Evolutionary conservation across 345 rosid genomes (phyloP), one percentile per base, ranked within the genome.

Genomic region (Acer negundo): DNA sequence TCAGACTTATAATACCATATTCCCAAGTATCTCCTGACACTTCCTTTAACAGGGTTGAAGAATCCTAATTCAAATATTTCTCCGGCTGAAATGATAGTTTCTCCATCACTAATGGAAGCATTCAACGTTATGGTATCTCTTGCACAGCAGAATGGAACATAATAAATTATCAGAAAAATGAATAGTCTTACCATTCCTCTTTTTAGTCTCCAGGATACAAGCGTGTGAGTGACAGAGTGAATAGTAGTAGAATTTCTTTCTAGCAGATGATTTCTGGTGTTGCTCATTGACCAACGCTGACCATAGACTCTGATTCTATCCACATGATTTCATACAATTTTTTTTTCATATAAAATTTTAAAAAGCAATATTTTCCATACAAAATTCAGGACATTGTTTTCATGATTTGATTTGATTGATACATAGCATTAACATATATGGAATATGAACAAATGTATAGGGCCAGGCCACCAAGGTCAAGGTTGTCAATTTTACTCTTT

Each of bases 51-150:
- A 4, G 83, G 80, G 70, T 67, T 19, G 61, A 85, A 87, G 77
- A 85, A 86, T 9, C 88, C 88, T 1, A 88, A 73, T 56, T 84
- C 78, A 24, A 83, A 88, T 65, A 2, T 78, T 35, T 80, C 20
- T 22, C 70, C 75, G 0, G 75, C 61, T 12, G 91, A 88, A 59
- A 77, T 75, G 17, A 87, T 84, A 6, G 85, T 77, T 67, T 56
- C 53, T 56, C n/a, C 70, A 1, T 67, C 77, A 0, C 6, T 16
- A 3, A 83, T 22, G 1, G 46, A 38, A 24, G n/a, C 28, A 28
- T 15, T 17, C 10, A 19, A 4, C 26, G 69, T 42, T 22, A 79
- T 53, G 44, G 16, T 69, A 56, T 79, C 83, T 35, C 67, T 80
- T 51, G 75, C 64, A 44, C 31, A 62, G 73, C 80, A 69, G 24